Percentiles rank a stretch among this genome's conserved stretches.
Evolutionary conservation across 2,329 filamentous ascomycete genomes (phyloP).

Genomic region (Aspergillus oerlinghausenensis): DNA sequence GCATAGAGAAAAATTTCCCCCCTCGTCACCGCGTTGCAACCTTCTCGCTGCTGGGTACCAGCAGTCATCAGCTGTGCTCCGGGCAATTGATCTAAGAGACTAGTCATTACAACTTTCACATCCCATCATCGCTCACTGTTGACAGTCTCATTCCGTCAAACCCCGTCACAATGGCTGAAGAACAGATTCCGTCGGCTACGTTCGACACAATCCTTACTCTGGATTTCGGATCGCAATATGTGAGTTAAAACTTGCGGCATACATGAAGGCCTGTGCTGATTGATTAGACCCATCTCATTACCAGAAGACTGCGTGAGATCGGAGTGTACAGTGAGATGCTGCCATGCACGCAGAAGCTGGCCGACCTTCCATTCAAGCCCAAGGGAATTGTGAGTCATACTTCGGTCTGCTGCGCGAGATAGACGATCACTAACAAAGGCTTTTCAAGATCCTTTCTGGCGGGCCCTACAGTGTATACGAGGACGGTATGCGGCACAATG

Average conservation of each 20-base stretch:
- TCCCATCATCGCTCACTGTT: neutral
- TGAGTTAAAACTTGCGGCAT: conserved; percentile 1
- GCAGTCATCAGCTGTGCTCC: neutral
- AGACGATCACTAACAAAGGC: neutral
- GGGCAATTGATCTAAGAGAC: neutral
- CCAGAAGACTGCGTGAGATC: conserved; percentile 62
- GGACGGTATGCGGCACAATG: conserved; percentile 25
- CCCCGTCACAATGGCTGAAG: conserved; percentile 13
- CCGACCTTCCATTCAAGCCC: conserved; percentile 72
- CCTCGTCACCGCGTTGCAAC: neutral
- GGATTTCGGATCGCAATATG: conserved; percentile 55
- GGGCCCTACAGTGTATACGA: conserved; percentile 79
- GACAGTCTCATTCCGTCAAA: neutral
- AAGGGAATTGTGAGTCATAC: conserved; percentile 57
- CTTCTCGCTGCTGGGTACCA: neutral
- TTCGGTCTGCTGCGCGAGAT: conserved; percentile 31
- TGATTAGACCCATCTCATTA: conserved; percentile 15
- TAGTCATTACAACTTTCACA: neutral
- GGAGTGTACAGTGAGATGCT: conserved; percentile 86
- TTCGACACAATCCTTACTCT: conserved; percentile 67
- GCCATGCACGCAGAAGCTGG: conserved; percentile 75
- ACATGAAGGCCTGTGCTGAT: neutral
- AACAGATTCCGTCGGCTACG: conserved; percentile 19
- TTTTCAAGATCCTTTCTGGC: conserved; percentile 16
- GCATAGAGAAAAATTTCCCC: neutral